Percentiles rank a stretch among this genome's conserved stretches.
phyloP scores from a whole-genome alignment of 352 stramenopile species.

The Globisporangium canariense region DNA sequence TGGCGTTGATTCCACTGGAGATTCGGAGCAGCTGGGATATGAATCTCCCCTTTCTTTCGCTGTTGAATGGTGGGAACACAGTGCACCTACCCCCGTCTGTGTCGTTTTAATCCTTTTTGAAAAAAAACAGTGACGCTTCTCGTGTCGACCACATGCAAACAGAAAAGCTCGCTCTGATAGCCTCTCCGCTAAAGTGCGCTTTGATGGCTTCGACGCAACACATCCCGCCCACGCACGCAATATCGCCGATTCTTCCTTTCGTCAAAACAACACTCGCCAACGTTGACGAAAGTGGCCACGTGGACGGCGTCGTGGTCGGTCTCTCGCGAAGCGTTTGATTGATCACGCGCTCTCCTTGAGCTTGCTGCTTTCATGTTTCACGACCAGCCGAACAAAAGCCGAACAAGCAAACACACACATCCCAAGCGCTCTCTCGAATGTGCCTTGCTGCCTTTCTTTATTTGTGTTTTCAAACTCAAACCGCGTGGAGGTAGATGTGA shows the following conservation, averaged over 20 bases:
- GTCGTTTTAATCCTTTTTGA: neutral
- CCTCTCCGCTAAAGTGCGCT: conserved; percentile 3
- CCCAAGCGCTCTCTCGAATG: too few species aligned
- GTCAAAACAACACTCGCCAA: neutral
- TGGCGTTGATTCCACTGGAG: neutral
- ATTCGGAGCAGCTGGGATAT: conserved; percentile 6
- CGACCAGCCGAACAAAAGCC: neutral
- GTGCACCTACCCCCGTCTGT: neutral
- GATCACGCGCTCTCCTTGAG: neutral
- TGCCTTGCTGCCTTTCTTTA: neutral
- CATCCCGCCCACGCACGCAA: neutral
- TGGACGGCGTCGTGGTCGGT: neutral
- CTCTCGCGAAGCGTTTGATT: neutral
- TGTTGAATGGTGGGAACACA: neutral
- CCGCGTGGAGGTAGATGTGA: conserved; percentile 4
- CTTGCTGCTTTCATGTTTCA: neutral
- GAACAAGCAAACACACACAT: too few species aligned
- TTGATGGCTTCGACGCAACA: neutral
- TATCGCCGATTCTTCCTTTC: too few species aligned
- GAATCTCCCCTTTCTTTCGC: conserved; percentile 2
- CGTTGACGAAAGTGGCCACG: conserved; percentile 1
- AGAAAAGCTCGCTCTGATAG: neutral
- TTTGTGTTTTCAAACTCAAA: neutral
- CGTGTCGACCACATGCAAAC: conserved; percentile 6
- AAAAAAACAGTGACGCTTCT: conserved; percentile 1